phyloP scores from a whole-genome alignment of 2,329 filamentous ascomycete genomes.

The Claviceps monticola region DNA sequence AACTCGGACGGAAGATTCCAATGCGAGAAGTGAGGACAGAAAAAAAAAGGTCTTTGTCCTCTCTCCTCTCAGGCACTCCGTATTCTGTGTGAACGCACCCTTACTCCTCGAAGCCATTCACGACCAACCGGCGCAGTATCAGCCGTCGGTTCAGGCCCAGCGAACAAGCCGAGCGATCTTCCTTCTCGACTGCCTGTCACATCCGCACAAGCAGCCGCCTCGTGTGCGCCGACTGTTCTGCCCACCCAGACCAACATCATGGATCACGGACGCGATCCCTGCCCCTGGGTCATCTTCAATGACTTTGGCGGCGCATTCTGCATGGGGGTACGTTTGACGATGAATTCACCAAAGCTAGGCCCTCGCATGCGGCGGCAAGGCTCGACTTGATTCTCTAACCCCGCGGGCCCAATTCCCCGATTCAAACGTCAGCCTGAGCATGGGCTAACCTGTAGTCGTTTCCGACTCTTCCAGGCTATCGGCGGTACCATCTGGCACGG shows the following conservation, averaged over 20 bases:
- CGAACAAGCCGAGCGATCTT: background rate
- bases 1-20: background rate
- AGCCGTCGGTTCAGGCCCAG: background rate
- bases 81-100: background rate
- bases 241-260: constrained; percentile 30
- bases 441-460: background rate
- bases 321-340: constrained; percentile 63
- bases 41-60: background rate
- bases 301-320: constrained; percentile 95
- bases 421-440: background rate
- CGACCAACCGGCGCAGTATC: constrained; percentile 1
- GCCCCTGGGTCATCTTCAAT: constrained; percentile 90
- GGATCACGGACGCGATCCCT: constrained; percentile 95
- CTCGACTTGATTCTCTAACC: background rate
- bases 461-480: constrained; percentile 40
- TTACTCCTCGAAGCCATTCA: background rate
- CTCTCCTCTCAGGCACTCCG: background rate
- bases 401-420: background rate
- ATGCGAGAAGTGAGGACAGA: background rate
- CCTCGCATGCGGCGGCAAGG: background rate
- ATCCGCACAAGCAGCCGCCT: background rate
- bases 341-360: background rate
- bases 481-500: constrained; percentile 88
- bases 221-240: background rate
- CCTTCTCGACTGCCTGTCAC: background rate